Base-by-base conservation (phyloP, 2,329 filamentous ascomycete species). In the Xylariaceae sp. region DNA sequence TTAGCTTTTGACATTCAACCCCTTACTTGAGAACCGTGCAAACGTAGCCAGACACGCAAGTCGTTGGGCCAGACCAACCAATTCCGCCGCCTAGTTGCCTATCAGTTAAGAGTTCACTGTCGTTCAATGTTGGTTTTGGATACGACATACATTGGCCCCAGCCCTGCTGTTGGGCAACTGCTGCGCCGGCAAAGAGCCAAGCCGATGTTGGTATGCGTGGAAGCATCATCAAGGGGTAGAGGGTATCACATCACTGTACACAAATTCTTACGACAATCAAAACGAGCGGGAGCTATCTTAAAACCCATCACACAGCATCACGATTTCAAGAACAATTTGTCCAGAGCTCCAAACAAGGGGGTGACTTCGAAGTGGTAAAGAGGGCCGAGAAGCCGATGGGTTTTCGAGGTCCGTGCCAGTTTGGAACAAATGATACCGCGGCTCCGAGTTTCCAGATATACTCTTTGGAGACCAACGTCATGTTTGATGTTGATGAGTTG, bases 1-100 rank as follows among this genome's bases (percentile, higher is more conserved):
- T 42, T 8, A 10, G 3, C 3, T n/a, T 10, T 0, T 39, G 34
- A 37, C 2, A 11, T 34, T 18, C 23, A 7, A 9, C n/a, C 13
- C 2, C 44, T 3, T 60, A 65, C 61, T 65, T 65, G 7, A 63
- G 50, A 35, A 56, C 17, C 10, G 56, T 45, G 37, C 63, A 65
- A 13, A 47, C 48, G 13, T 65, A 65, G 11, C 63, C 63, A 7
- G 63, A 60, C 18, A 58, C 61, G n/a, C 63, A 65, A 34, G 61
- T 60, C 23, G 51, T 49, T 4, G 17, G 18, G 4, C 63, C 63
- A 0, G 47, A n/a, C 57, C 57, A 65, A 8, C 23, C 37, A 53
- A 60, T 57, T 1, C 63, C 61, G 17, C 63, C 63, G 44, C 63
- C 63, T 65, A 58, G 13, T 1, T 50, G 11, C 13, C 3, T 2